Evolutionary conservation across 345 rosid species (phyloP).

Genomic region (Dipteronia sinensis): DNA sequence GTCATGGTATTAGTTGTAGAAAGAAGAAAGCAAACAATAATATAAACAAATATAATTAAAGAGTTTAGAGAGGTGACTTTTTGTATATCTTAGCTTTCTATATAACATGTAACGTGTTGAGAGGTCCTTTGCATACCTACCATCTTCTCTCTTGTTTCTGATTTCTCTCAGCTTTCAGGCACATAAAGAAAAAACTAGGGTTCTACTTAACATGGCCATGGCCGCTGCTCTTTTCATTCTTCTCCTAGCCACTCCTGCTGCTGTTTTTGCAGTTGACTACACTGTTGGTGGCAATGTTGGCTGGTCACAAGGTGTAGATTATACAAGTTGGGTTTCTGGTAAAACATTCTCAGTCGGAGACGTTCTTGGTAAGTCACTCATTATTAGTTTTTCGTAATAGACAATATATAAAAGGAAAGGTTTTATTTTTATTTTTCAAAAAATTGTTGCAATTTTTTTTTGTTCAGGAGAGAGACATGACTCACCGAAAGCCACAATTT

Average conservation of each 20-base stretch:
- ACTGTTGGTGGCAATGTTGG: constrained; percentile 43
- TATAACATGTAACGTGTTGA: constrained; percentile 16
- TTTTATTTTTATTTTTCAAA: not conserved
- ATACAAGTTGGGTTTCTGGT: constrained; percentile 36
- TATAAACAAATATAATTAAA: not conserved
- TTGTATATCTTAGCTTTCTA: not conserved
- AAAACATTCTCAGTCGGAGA: constrained; percentile 51
- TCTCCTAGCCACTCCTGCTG: constrained; percentile 39
- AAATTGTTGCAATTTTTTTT: too few species aligned
- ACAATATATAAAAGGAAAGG: too few species aligned
- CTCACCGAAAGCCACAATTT: too few species aligned
- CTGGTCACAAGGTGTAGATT: constrained; percentile 36
- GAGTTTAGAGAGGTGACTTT: constrained; percentile 1
- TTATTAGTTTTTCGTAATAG: too few species aligned
- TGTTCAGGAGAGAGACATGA: too few species aligned
- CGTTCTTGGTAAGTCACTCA: constrained; percentile 34
- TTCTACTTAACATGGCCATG: constrained; percentile 17
- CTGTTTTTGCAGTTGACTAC: constrained; percentile 33
- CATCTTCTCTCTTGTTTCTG: constrained; percentile 1
- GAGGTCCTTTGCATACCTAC: not conserved
- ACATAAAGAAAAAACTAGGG: not conserved
- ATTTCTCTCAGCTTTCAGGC: not conserved
- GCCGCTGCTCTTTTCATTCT: constrained; percentile 34
- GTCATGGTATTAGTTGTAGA: not conserved
- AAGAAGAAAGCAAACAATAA: not conserved